phyloP scores from a whole-genome alignment of 768 basidiomycete species.

The Podaxis sp. region DNA sequence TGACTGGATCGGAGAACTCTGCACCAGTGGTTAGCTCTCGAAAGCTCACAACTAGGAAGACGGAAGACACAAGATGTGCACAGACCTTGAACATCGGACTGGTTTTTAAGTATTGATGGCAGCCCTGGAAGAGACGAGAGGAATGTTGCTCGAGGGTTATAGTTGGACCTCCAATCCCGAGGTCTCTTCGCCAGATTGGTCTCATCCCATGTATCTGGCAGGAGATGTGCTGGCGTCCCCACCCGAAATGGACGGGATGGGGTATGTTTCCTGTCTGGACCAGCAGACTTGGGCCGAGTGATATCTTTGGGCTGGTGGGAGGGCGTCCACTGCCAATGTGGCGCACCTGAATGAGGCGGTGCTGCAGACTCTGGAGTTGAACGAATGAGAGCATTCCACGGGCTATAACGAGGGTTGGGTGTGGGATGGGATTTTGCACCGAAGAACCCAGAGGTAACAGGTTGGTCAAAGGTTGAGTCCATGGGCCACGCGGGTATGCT shows the following conservation, averaged over 20 bases:
- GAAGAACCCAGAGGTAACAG: not conserved
- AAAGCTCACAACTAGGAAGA: too few relatives aligned
- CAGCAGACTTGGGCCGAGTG: not conserved
- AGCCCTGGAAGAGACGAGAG: conserved; percentile 19
- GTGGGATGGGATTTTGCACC: not conserved
- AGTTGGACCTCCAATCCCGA: conserved; percentile 39
- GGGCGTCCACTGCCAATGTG: not conserved
- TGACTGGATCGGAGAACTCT: conserved; percentile 26
- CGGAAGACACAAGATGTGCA: not conserved
- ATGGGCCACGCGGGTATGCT: not conserved
- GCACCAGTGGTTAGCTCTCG: not conserved
- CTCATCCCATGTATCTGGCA: conserved; percentile 19
- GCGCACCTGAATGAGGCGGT: not conserved
- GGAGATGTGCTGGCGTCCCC: not conserved
- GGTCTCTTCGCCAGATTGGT: conserved; percentile 35
- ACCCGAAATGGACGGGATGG: not conserved
- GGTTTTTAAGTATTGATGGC: conserved; percentile 18
- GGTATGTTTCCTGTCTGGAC: not conserved
- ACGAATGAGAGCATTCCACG: conserved; percentile 2
- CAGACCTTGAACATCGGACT: conserved; percentile 31
- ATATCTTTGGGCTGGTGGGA: not conserved
- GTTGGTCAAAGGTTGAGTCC: conserved; percentile 4
- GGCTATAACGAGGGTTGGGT: not conserved
- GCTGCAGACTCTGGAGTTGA: not conserved
- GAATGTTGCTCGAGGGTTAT: conserved; percentile 24